Evolutionary conservation across 2,329 filamentous ascomycete genomes (phyloP).

Genomic region (Sporothrix luriei): DNA sequence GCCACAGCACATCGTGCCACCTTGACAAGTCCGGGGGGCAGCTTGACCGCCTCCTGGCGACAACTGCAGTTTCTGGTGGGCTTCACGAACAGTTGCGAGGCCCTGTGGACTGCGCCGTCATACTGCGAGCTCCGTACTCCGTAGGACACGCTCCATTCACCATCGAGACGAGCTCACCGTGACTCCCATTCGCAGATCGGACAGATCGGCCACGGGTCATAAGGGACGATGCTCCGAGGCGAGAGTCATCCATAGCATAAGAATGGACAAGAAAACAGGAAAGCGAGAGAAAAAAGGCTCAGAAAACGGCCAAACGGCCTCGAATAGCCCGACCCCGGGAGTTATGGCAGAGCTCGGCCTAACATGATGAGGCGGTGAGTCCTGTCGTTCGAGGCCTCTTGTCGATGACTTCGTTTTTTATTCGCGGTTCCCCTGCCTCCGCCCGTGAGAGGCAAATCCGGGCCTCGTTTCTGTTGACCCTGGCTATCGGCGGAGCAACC

Average conservation of each 20-base stretch:
- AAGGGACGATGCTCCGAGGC: conserved; percentile 8
- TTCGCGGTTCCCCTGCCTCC: not conserved
- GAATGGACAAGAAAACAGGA: not conserved
- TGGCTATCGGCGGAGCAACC: conserved; percentile 10
- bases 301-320: too few relatives aligned
- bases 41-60: not conserved
- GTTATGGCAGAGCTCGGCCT: not conserved
- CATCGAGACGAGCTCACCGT: not conserved
- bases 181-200: not conserved
- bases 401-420: conserved; percentile 3
- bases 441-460: not conserved
- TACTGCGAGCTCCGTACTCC: not conserved
- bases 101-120: too few relatives aligned
- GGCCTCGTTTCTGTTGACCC: conserved; percentile 16
- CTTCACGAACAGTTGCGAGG: too few relatives aligned
- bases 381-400: conserved; percentile 1
- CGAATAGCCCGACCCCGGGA: not conserved
- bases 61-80: too few relatives aligned
- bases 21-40: not conserved
- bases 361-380: conserved; percentile 10
- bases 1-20: not conserved
- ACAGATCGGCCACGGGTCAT: not conserved
- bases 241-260: not conserved
- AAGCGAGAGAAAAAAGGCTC: not conserved
- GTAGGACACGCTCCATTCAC: too few relatives aligned